Evolutionary conservation across 208 protist species (phyloP).

Genomic region (Crithidia acanthocephali): DNA sequence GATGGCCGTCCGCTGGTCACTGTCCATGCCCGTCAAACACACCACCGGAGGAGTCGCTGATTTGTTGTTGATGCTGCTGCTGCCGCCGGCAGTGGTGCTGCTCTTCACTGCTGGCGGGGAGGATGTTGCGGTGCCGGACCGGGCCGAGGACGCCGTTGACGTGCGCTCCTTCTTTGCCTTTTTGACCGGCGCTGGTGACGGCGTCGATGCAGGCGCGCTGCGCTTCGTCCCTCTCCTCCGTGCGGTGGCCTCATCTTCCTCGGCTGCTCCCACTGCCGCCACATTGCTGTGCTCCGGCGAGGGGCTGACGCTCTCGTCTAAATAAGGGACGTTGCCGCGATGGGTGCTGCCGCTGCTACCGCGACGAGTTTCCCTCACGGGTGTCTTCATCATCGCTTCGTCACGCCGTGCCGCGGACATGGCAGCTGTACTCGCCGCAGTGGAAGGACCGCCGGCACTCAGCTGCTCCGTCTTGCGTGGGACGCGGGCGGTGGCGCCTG

Average conservation of each 20-base stretch:
- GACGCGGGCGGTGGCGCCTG: not conserved
- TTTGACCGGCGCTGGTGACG: conserved; percentile 5
- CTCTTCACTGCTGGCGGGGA: not conserved
- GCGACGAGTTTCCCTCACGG: not conserved
- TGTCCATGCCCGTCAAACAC: conserved; percentile 80
- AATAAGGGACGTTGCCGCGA: conserved; percentile 19
- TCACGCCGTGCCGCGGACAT: not conserved
- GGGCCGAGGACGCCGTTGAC: not conserved
- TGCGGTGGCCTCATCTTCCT: not conserved
- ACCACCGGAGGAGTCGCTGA: conserved; percentile 22
- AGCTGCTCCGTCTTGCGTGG: conserved; percentile 23
- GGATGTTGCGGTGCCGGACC: not conserved
- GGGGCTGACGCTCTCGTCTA: conserved; percentile 12
- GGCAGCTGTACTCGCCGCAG: not conserved
- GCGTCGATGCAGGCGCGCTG: not conserved
- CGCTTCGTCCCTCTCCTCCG: not conserved
- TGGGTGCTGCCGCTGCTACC: not conserved
- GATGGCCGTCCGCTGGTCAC: conserved; percentile 31
- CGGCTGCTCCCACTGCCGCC: not conserved
- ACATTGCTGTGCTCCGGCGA: not conserved
- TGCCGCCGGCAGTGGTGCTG: conserved; percentile 2
- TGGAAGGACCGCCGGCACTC: not conserved
- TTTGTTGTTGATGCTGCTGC: not conserved
- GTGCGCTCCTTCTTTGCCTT: conserved; percentile 12
- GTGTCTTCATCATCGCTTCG: not conserved